Evolutionary conservation across 768 basidiomycete genomes (phyloP).

Genomic region (Suillus subluteus): DNA sequence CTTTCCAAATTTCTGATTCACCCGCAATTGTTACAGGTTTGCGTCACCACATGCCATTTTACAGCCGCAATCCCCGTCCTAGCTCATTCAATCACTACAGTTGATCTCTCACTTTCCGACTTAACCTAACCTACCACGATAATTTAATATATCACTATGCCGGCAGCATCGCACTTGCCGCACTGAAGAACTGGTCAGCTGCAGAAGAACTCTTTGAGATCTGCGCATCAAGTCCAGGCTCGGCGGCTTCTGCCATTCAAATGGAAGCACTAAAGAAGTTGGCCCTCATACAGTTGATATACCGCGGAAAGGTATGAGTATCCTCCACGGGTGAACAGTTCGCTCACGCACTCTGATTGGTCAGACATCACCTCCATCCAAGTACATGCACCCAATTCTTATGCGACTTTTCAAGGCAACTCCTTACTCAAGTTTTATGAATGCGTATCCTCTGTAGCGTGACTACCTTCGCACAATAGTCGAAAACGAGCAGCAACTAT

Average conservation of each 20-base stretch:
- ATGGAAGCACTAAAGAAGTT: slow-evolving; percentile 89
- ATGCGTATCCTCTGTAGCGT: slow-evolving; percentile 63
- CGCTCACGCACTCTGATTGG: slow-evolving; percentile 33
- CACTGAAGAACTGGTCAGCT: slow-evolving; percentile 65
- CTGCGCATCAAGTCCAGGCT: slow-evolving; percentile 65
- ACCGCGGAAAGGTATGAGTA: slow-evolving; percentile 66
- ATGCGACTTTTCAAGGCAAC: slow-evolving; percentile 65
- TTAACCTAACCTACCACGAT: slow-evolving; percentile 77
- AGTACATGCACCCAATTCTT: slow-evolving; percentile 69
- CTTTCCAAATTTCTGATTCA: not conserved
- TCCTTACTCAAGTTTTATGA: slow-evolving; percentile 65
- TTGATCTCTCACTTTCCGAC: slow-evolving; percentile 64
- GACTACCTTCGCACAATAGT: slow-evolving; percentile 48
- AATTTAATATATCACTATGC: slow-evolving; percentile 85
- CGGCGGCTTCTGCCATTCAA: slow-evolving; percentile 67
- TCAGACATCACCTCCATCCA: slow-evolving; percentile 56
- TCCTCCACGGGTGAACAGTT: not conserved
- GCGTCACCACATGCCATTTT: slow-evolving; percentile 58
- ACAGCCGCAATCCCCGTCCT: slow-evolving; percentile 64
- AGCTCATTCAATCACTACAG: slow-evolving; percentile 60
- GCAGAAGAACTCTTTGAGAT: slow-evolving; percentile 84
- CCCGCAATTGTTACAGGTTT: slow-evolving; percentile 47
- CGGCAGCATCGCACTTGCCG: slow-evolving; percentile 69
- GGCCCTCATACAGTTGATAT: slow-evolving; percentile 75
- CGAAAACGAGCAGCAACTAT: slow-evolving; percentile 58